These are phyloP conservation scores for Trichoderma asperellum DNA, from an alignment of 2,329 filamentous ascomycete genomes.

Conservation along the genomic window DNA sequence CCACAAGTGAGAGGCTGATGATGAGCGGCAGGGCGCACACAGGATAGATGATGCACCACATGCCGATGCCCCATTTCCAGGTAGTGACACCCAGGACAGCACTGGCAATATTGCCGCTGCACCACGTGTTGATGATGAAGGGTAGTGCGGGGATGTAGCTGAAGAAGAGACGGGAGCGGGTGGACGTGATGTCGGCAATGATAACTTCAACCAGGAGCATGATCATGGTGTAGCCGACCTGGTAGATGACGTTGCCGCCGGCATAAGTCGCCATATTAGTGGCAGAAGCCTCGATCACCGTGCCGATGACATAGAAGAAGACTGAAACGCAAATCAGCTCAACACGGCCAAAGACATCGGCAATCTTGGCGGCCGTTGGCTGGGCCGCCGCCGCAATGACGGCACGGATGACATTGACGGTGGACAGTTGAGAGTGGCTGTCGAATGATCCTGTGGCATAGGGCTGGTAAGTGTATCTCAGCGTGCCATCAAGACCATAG, in stretches of 20 bases:
- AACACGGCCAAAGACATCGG: constrained; percentile 65
- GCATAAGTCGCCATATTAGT: constrained; percentile 55
- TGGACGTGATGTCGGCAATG: constrained; percentile 66
- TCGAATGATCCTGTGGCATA: constrained; percentile 55
- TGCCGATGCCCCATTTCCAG: constrained; percentile 68
- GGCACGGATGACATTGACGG: constrained; percentile 60
- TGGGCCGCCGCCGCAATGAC: constrained; percentile 64
- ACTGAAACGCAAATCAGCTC: constrained; percentile 61
- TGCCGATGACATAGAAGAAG: constrained; percentile 63
- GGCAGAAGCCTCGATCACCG: constrained; percentile 59
- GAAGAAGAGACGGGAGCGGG: constrained; percentile 65
- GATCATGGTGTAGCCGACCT: constrained; percentile 65
- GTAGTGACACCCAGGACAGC: constrained; percentile 52
- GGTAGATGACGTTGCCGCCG: constrained; percentile 63
- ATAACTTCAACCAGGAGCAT: constrained; percentile 67
- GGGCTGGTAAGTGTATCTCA: constrained; percentile 61
- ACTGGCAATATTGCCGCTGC: constrained; percentile 59
- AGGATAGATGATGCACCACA: constrained; percentile 67
- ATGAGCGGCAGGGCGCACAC: constrained; percentile 61
- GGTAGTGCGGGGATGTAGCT: constrained; percentile 64
- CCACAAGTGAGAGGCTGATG: constrained; percentile 54
- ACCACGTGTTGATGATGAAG: constrained; percentile 68
- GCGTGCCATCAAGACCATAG: constrained; percentile 63
- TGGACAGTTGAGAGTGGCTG: constrained; percentile 59
- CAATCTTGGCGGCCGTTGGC: constrained; percentile 62